Base-by-base conservation (phyloP, 768 basidiomycete species). In the Tricholomella constricta region DNA sequence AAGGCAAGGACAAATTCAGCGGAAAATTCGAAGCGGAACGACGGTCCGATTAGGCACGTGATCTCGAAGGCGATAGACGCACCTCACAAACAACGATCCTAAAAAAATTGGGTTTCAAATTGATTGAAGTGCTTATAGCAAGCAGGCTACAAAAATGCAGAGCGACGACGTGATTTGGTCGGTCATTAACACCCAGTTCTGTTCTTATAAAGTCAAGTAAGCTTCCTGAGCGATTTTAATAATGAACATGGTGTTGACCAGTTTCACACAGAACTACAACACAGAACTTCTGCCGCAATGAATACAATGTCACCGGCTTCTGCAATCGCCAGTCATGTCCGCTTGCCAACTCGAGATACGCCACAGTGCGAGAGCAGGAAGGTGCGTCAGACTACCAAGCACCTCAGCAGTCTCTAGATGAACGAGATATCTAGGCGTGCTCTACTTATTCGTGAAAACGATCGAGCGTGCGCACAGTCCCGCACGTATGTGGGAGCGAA, bases 111-210 rank as follows among this genome's bases (percentile, higher is more conserved):
- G 48, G 29, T 15, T 29, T 22, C 37, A 29, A 43, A 34, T n/a
- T 22, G 17, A 34, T n/a, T 22, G 17, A 45, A 31, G 19, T 46
- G 27, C 20, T 27, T 25, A 31, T 45, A 36, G 27, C 49, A 7
- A 17, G 41, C 31, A 48, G 19, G 25, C 40, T 26, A 15, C 32
- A 17, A 55, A 52, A 52, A 92, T 92, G 89, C 90, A 92, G 69
- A 89, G 87, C 72, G 96, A 99, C 89, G 96, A 98, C 73, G 90
- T 98, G 59, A 98, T 99, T 59, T 99, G 96, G 96, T 91, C 86
- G 17, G 91, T 94, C 26, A 94, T 95, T 67, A 93, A 92, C 72
- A 81, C 84, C 51, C 92, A 94, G 63, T 98, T 98, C 71, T 99
- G 97, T 77, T 97, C 96, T 0, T 99, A 96, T 73, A 98, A 98